phyloP scores from a whole-genome alignment of 1,284 basidiomycete species.

The Salmacisia buchloeana region DNA sequence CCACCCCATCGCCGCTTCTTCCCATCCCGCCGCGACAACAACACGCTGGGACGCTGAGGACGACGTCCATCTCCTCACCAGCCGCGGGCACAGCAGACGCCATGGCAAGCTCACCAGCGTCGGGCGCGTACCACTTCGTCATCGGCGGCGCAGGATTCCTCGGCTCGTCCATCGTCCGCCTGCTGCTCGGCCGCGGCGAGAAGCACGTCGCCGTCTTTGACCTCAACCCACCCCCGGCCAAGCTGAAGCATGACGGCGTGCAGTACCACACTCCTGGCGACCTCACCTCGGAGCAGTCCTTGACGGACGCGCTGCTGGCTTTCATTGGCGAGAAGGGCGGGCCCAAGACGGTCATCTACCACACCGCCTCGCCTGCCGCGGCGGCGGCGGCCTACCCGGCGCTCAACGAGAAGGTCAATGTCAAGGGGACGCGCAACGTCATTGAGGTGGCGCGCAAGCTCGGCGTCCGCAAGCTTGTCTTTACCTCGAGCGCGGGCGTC shows the following conservation, averaged over 20 bases:
- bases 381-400: constrained; percentile 58
- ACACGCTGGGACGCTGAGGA: not conserved
- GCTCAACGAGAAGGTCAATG: constrained; percentile 88
- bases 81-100: not conserved
- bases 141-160: constrained; percentile 49
- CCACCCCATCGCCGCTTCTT: not conserved
- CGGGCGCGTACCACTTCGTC: constrained; percentile 30
- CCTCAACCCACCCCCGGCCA: constrained; percentile 27
- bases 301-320: constrained; percentile 13
- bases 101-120: constrained; percentile 3
- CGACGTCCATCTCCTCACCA: not conserved
- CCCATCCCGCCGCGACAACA: not conserved
- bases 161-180: constrained; percentile 42
- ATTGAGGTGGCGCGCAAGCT: constrained; percentile 66
- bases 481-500: constrained; percentile 89
- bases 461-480: constrained; percentile 79
- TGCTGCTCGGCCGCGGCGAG: constrained; percentile 44
- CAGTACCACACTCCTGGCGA: constrained; percentile 23
- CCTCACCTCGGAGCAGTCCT: constrained; percentile 34
- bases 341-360: constrained; percentile 60
- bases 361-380: constrained; percentile 81
- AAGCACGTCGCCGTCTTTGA: constrained; percentile 42
- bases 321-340: constrained; percentile 11
- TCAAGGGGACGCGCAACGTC: constrained; percentile 79
- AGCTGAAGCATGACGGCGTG: constrained; percentile 33